A percentile compares a stretch with the other conserved stretches of the same genome.
These are phyloP conservation scores for Hypoxylon sp. DNA, from an alignment of 2,329 filamentous ascomycete genomes.

Conservation along the genomic window DNA sequence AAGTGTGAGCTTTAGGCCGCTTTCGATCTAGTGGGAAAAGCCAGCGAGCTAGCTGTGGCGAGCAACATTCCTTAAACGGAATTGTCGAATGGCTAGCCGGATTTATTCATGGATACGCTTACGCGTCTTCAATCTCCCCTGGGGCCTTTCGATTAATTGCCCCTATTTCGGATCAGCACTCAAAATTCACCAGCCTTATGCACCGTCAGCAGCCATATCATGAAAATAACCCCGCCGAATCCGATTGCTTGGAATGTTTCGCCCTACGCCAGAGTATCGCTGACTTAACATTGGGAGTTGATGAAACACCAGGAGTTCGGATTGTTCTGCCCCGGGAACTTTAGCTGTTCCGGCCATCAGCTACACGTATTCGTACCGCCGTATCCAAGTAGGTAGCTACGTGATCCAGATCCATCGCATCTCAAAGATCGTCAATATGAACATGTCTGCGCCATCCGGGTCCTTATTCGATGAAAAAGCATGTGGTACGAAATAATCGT, in stretches of 20 bases:
- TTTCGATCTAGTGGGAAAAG: conserved; percentile 3
- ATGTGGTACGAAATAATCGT: neutral
- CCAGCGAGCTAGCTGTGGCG: conserved; percentile 6
- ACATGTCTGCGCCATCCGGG: neutral
- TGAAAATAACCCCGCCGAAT: conserved; percentile 10
- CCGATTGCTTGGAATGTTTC: conserved; percentile 3
- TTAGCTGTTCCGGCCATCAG: conserved; percentile 7
- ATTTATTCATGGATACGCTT: conserved; percentile 11
- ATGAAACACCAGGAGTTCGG: conserved; percentile 13
- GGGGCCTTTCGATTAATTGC: neutral
- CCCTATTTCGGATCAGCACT: conserved; percentile 28
- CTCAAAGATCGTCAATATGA: conserved; percentile 4
- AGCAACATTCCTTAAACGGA: conserved; percentile 25
- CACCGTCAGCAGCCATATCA: conserved; percentile 4
- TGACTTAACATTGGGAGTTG: neutral
- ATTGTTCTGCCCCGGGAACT: conserved; percentile 25
- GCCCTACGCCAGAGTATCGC: conserved; percentile 7
- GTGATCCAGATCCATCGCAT: conserved; percentile 21
- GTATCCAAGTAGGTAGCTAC: conserved; percentile 10
- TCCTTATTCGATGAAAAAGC: conserved; percentile 4
- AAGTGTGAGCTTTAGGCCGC: conserved; percentile 3
- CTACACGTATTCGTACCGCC: no score
- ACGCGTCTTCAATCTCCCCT: conserved; percentile 38
- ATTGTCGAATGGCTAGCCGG: conserved; percentile 27
- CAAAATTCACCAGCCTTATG: conserved; percentile 21